Evolutionary conservation across 2,329 filamentous ascomycete genomes (phyloP), one percentile per base, ranked within the genome.

Genomic region (Ceratocystiopsis minuta): DNA sequence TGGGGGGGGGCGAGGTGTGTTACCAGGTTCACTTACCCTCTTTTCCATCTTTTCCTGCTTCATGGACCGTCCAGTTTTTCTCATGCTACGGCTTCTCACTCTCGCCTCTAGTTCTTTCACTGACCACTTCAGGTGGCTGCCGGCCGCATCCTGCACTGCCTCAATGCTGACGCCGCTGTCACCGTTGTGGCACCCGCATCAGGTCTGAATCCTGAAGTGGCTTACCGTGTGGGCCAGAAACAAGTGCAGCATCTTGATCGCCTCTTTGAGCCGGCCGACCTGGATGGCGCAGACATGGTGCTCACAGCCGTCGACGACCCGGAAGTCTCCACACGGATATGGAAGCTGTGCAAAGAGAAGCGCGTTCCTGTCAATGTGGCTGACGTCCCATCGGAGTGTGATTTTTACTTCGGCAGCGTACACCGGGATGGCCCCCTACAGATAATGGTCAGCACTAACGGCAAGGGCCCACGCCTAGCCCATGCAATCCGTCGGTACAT

Each of bases 361-460:
- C 76, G 76, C 46, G 82, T 96, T 49, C 76, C 86, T 6, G 87
- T 86, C 44, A 98, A 98, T 60, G 94, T 98, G 50, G 90, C 90
- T 50, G 90, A 98, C 57, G 90, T 98, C 4, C 90, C 90, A 0
- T 73, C 85, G 1, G 90, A 98, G 59, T 98, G 90, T 60, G 90
- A 98, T 56, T 98, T 98, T 57, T 98, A 95, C 67, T 98, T 98
- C 63, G 90, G 90, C 48, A 90, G 82, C 56, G 79, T 95, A 34
- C 84, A 98, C 61, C 79, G 90, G 40, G 90, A 98, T 57, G 90
- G 90, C 0, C 90, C 90, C 6, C 62, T 98, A 46, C 90, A 98
- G 65, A 80, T 98, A 54, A 98, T 98, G 90, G 88, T 98, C 52
- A 92, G 83, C 63, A 98, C 90, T 33, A 98, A 96, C 57, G 90